Evolutionary conservation across 345 rosid species (phyloP).

Genomic region (Cardamine occulta): DNA sequence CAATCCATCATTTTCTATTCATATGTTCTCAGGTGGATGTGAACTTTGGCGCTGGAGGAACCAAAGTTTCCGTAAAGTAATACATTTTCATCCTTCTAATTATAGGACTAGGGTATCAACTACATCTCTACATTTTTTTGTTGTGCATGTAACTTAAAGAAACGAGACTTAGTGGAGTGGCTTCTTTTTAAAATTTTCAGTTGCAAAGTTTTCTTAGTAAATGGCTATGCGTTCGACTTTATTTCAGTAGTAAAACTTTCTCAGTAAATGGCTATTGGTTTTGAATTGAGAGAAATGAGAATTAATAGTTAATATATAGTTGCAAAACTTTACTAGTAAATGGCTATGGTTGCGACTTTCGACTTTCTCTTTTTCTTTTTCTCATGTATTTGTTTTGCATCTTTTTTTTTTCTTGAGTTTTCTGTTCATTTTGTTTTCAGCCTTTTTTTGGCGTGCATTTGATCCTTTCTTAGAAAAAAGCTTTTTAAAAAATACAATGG

Average conservation of each 20-base stretch:
- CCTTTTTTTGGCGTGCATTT: conserved; percentile 30
- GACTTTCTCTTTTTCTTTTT: conserved; percentile 1
- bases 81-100: conserved; percentile 20
- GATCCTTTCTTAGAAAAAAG: not conserved
- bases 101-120: conserved; percentile 27
- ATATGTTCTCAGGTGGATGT: conserved; percentile 10
- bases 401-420: not conserved
- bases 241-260: conserved; percentile 18
- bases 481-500: not conserved
- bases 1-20: conserved; percentile 13
- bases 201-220: conserved; percentile 14
- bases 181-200: conserved; percentile 3
- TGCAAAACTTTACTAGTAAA: conserved; percentile 15
- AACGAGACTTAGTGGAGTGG: conserved; percentile 32
- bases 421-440: conserved; percentile 3
- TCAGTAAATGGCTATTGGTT: conserved; percentile 25
- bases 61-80: conserved; percentile 11
- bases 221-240: conserved; percentile 30
- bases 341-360: conserved; percentile 16
- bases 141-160: conserved; percentile 11
- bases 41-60: conserved; percentile 3
- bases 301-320: not conserved
- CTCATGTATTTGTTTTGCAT: conserved; percentile 16
- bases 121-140: conserved; percentile 17
- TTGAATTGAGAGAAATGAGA: not conserved